phyloP scores from a whole-genome alignment of 176 grass and related monocot genomes.

The Eleusine indica region DNA sequence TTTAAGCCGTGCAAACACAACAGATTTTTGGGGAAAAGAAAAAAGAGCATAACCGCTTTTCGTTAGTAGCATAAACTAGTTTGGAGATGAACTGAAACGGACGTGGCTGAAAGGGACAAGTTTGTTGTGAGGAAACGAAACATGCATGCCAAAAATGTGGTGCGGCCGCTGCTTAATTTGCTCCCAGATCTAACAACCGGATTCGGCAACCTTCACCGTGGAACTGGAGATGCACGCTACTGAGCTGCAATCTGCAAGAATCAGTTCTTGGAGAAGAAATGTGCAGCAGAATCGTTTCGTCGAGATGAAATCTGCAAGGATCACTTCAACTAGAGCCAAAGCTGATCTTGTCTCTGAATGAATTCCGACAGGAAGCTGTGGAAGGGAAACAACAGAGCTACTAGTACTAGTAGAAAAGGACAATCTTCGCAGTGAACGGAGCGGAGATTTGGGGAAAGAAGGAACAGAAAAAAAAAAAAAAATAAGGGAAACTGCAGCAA shows the following conservation, averaged over 20 bases:
- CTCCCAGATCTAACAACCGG: conserved; percentile 2
- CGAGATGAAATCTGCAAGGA: neutral
- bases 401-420: too few relatives aligned
- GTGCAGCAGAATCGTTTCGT: too few relatives aligned
- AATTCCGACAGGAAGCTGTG: neutral
- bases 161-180: neutral
- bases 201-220: too few relatives aligned
- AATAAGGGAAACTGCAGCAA: neutral
- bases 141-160: neutral
- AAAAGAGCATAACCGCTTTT: too few relatives aligned
- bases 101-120: too few relatives aligned
- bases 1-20: too few relatives aligned
- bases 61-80: too few relatives aligned
- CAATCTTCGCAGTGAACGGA: neutral
- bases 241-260: neutral
- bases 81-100: neutral
- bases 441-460: too few relatives aligned
- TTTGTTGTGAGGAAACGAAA: conserved; percentile 2
- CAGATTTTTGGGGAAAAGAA: too few relatives aligned
- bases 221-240: neutral
- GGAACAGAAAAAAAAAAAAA: too few relatives aligned
- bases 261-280: neutral
- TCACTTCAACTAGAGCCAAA: neutral
- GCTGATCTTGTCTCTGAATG: neutral
- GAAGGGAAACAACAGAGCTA: neutral